phyloP scores from a whole-genome alignment of 1,284 basidiomycete species.

The Lentinula novae-zelandiae region DNA sequence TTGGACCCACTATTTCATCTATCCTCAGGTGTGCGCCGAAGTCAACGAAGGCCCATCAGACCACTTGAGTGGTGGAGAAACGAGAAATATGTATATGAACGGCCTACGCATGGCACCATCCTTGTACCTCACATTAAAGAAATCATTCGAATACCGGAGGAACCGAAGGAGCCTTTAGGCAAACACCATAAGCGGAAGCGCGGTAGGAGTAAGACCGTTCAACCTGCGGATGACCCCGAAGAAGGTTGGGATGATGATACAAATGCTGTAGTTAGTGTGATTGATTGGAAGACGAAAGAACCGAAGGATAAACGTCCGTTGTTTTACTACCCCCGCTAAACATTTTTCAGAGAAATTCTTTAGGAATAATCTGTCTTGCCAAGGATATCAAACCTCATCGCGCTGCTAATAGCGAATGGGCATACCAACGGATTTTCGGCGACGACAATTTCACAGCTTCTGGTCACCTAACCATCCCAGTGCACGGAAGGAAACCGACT shows the following conservation, averaged over 20 bases:
- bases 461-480: constrained; percentile 82
- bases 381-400: constrained; percentile 58
- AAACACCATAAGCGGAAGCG: constrained; percentile 32
- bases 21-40: constrained; percentile 67
- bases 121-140: constrained; percentile 80
- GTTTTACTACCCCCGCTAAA: not conserved
- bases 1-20: constrained; percentile 13
- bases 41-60: constrained; percentile 64
- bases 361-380: constrained; percentile 76
- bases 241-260: constrained; percentile 90
- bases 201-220: constrained; percentile 37
- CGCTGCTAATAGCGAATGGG: constrained; percentile 66
- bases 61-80: constrained; percentile 95
- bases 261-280: constrained; percentile 60
- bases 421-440: constrained; percentile 93
- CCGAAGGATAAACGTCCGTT: constrained; percentile 71
- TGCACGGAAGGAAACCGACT: constrained; percentile 74
- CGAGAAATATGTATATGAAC: constrained; percentile 83
- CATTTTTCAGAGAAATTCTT: constrained; percentile 8
- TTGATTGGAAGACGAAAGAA: constrained; percentile 60
- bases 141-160: constrained; percentile 77
- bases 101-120: constrained; percentile 47
- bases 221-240: constrained; percentile 49
- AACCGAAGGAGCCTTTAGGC: constrained; percentile 53
- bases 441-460: constrained; percentile 90